Evolutionary conservation across 2,329 filamentous ascomycete genomes (phyloP), one percentile per base, ranked within the genome.

Genomic region (Sporothrix pallida): DNA sequence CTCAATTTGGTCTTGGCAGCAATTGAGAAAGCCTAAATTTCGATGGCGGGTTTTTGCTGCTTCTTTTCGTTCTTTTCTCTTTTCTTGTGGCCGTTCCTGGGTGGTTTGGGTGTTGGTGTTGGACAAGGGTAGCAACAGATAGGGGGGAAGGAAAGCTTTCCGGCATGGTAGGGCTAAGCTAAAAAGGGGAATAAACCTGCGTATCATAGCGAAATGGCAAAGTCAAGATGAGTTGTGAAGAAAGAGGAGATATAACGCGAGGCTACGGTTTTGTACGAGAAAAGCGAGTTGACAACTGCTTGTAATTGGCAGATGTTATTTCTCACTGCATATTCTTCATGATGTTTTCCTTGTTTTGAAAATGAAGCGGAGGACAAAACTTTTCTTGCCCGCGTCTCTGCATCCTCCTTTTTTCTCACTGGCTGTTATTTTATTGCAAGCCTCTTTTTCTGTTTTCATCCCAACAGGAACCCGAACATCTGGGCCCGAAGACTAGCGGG

Each of bases 401-500:
- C 52, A 6, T 54, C 7, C 20, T 54, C 44, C 2, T 5, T 69
- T 42, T 69, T 23, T 9, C 13, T 17, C 2, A n/a, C 2, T 12
- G 58, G 2, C 12, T 50, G 13, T n/a, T 17, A 3, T 58, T 58
- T 26, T 42, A n/a, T 70, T 58, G 13, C 52, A 46, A 9, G 15
- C n/a, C 65, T 50, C 15, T 42, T 42, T 44, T 48, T 48, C n/a
- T 67, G 42, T 67, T 31, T 44, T 58, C 52, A 58, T 42, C 50
- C 44, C 46, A n/a, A 52, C 65, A 73, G 67, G 31, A 67, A 37
- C 69, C 69, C 54, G 44, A 42, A 42, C 69, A 62, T 71, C 69
- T 71, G 69, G 69, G 42, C 69, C 69, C 20, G 69, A 60, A 26
- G 69, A 48, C 54, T 62, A 71, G 69, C 20, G 69, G 68, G 50